A percentile compares a stretch with the other conserved stretches of the same genome.
Evolutionary conservation across 1,139 yeast genomes (phyloP).

Genomic region (Lodderomyces metapsilosis): DNA sequence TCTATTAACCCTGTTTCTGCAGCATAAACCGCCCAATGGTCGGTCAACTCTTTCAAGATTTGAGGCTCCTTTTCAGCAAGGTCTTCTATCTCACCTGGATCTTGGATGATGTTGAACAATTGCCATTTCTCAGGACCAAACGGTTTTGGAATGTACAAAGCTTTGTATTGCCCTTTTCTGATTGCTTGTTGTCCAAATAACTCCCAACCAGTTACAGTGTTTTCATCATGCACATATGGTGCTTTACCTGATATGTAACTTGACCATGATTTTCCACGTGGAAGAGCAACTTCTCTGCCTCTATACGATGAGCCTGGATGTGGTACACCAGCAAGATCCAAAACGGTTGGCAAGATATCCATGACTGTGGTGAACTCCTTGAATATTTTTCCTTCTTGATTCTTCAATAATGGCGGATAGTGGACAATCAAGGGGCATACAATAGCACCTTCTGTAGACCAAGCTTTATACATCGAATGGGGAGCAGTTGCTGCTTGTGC

Average conservation of each 20-base stretch:
- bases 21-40: slow-evolving; percentile 53
- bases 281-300: slow-evolving; percentile 37
- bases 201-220: slow-evolving; percentile 58
- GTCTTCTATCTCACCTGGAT: slow-evolving; percentile 50
- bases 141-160: slow-evolving; percentile 48
- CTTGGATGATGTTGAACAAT: slow-evolving; percentile 40
- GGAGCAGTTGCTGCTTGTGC: slow-evolving; percentile 68
- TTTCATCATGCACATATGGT: slow-evolving; percentile 38
- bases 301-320: slow-evolving; percentile 43
- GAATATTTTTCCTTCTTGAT: slow-evolving; percentile 27
- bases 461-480: slow-evolving; percentile 48
- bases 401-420: slow-evolving; percentile 30
- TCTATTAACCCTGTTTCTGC: slow-evolving; percentile 55
- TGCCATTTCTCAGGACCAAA: slow-evolving; percentile 52
- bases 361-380: slow-evolving; percentile 51
- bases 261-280: slow-evolving; percentile 45
- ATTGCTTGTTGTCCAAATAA: slow-evolving; percentile 56
- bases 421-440: slow-evolving; percentile 50
- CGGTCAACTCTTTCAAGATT: slow-evolving; percentile 36
- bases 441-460: slow-evolving; percentile 58
- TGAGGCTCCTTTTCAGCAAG: slow-evolving; percentile 31
- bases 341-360: slow-evolving; percentile 55
- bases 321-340: slow-evolving; percentile 44
- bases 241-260: slow-evolving; percentile 25
- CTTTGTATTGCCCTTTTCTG: slow-evolving; percentile 50